phyloP scores from a whole-genome alignment of 371 early-diverging fungal species.

The Mucor velutinosus region DNA sequence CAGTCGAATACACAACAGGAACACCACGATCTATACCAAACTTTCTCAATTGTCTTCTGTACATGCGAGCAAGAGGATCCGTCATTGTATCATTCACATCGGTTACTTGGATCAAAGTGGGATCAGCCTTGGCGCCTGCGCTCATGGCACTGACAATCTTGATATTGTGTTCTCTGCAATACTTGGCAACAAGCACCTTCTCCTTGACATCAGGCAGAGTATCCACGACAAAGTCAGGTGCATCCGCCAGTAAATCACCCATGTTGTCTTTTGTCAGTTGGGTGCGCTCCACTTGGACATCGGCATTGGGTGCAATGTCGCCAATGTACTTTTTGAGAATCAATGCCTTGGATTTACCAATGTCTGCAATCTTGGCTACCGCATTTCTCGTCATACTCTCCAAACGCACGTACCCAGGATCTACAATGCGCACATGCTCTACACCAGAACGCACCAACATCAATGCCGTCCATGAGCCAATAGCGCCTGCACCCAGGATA shows the following conservation, averaged over 20 bases:
- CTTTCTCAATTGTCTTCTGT: slow-evolving; percentile 73
- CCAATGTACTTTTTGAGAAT: slow-evolving; percentile 71
- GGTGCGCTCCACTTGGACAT: slow-evolving; percentile 73
- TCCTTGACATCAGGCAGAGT: slow-evolving; percentile 92
- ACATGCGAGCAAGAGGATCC: slow-evolving; percentile 89
- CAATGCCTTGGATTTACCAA: slow-evolving; percentile 83
- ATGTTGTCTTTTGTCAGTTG: slow-evolving; percentile 68
- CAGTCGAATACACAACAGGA: slow-evolving; percentile 89
- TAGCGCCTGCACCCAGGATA: slow-evolving; percentile 95
- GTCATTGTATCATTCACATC: slow-evolving; percentile 89
- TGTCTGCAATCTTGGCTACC: slow-evolving; percentile 81
- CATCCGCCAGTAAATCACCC: slow-evolving; percentile 61
- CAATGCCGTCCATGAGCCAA: slow-evolving; percentile 90
- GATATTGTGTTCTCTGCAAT: slow-evolving; percentile 74
- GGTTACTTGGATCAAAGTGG: slow-evolving; percentile 88
- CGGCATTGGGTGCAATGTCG: slow-evolving; percentile 76
- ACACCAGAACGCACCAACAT: slow-evolving; percentile 93
- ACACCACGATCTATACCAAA: slow-evolving; percentile 75
- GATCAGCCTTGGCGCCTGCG: slow-evolving; percentile 93
- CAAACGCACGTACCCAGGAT: slow-evolving; percentile 89
- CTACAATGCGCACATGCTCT: slow-evolving; percentile 82
- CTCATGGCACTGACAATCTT: slow-evolving; percentile 89
- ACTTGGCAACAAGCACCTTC: slow-evolving; percentile 82
- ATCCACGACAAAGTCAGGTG: slow-evolving; percentile 78
- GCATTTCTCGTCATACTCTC: slow-evolving; percentile 89